Base-by-base conservation (phyloP, 2,329 filamentous ascomycete genomes). In the Dendrostoma leiphaemia region DNA sequence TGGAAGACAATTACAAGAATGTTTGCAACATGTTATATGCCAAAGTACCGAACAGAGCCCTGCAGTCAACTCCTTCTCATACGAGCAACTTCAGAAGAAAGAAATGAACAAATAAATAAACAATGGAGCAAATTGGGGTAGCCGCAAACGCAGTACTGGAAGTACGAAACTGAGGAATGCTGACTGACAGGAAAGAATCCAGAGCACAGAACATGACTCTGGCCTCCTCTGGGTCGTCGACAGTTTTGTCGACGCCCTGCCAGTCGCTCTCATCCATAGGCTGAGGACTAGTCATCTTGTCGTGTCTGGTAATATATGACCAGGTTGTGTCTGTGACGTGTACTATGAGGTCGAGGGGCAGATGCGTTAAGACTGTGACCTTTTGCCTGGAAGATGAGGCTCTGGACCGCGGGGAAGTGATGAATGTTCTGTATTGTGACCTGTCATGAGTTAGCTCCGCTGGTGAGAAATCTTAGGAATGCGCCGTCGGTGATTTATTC, bases 171-270 rank as follows among this genome's bases (percentile, higher is more conserved):
- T 21, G 23, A 19, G 24, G 29, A 61, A 61, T 35, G 61, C 61
- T 34, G 54, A 80, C 87, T 72, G 77, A 96, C 91, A 86, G 81
- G 71, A 94, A 97, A 10, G 93, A 97, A 74, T 96, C 91, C 50
- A 97, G 73, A 2, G 91, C 87, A 48, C 85, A 86, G 69, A 89
- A 90, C 9, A 97, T 80, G 46, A 95, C 91, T 58, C 80, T 80
- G 46, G 85, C 77, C 72, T 99, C 93, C 60, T 95, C 91, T 0
- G 86, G 84, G 63, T 97, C 91, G 9, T 83, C 75, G 46, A 88
- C 77, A 15, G 83, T 81, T 54, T 87, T 82, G 60, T 85, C 84
- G 49, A 86, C 77, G 3, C 83, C 85, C 31, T 72, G 72, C 85
- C 85, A 89, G 53, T 71, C 67, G 51, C 67, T 66, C 40, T 75